Base-by-base conservation (phyloP, 169 alveolate genomes). In the Plasmodium cynomolgi region DNA sequence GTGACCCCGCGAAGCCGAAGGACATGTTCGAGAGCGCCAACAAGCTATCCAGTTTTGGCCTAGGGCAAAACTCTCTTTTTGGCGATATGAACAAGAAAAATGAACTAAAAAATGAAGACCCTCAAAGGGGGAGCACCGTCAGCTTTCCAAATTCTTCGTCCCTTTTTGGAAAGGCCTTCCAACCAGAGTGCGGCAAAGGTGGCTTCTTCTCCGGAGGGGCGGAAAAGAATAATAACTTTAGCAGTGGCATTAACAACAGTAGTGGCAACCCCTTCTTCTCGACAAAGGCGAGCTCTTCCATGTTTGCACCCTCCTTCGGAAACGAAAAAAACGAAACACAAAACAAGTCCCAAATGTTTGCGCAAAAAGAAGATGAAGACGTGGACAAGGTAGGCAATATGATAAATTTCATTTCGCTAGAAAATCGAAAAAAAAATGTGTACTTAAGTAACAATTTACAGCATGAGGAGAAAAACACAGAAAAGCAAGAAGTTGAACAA, bases 371-470 rank as follows among this genome's bases (percentile, higher is more conserved):
- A 2, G 86, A 86, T n/a, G 74, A 84, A 39, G 90, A 90, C 50
- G 94, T 90, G 50, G 82, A 72, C 23, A 80, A 90, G 31, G 90
- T 90, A 80, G 72, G 90, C 26, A 81, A 79, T 58, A 62, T 90
- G 83, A 79, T 90, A 80, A 90, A 90, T 62, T 79, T 79, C 74
- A 80, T 90, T 7, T 80, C 94, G 13, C 83, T 90, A 50, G 94
- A 90, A 29, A 58, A 74, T 80, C 71, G 94, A 26, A 90, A 90
- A 90, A 90, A 90, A 90, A 90, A 90, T 90, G 90, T 90, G 29
- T 90, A 80, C 82, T 41, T 90, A 58, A 71, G 54, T 80, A 90
- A 90, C 50, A 68, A 34, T 15, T 62, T 26, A 62, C 72, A 90
- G 41, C 1, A 6, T 37, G 94, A 80, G 31, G 94, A 90, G 33